These are phyloP conservation scores for Wickerhamiella azymoides DNA, from an alignment of 805 yeast species.

Conservation along the genomic window DNA sequence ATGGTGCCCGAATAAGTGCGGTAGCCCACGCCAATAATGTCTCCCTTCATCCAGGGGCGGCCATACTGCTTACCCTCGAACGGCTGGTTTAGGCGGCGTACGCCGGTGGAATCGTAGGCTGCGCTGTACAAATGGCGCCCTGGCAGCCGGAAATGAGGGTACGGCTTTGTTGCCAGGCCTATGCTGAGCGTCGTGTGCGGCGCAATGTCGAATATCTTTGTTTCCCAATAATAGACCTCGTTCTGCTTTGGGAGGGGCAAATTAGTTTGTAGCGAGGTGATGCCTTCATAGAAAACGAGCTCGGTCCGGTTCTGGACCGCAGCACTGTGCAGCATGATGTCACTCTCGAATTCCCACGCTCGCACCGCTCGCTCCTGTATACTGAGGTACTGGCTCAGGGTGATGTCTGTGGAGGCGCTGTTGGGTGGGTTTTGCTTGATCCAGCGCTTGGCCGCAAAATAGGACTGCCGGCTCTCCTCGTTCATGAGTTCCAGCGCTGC, in stretches of 20 bases:
- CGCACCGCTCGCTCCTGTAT: constrained; percentile 79
- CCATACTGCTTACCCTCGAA: constrained; percentile 36
- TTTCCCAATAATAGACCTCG: constrained; percentile 81
- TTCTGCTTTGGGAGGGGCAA: constrained; percentile 72
- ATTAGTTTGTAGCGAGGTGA: constrained; percentile 62
- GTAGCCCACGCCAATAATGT: constrained; percentile 86
- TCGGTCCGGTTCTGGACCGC: constrained; percentile 50
- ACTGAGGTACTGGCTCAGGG: constrained; percentile 43
- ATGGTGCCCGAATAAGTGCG: constrained; percentile 70
- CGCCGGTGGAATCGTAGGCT: constrained; percentile 79
- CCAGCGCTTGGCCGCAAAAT: constrained; percentile 46
- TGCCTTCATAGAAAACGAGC: constrained; percentile 34
- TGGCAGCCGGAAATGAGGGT: constrained; percentile 86
- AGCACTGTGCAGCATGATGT: constrained; percentile 37
- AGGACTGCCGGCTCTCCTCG: constrained; percentile 39
- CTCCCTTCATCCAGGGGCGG: constrained; percentile 52
- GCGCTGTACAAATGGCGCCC: constrained; percentile 79
- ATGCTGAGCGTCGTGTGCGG: constrained; percentile 41
- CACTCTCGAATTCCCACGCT: constrained; percentile 72
- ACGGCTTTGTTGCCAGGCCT: constrained; percentile 77
- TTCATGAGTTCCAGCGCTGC: constrained; percentile 52
- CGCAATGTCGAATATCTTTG: constrained; percentile 62
- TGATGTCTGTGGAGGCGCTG: constrained; percentile 30
- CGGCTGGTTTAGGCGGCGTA: constrained; percentile 67
- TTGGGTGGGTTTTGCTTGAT: constrained; percentile 31